Evolutionary conservation across 768 basidiomycete species (phyloP), one percentile per base, ranked within the genome.

Genomic region (Rhizopogon sp.): DNA sequence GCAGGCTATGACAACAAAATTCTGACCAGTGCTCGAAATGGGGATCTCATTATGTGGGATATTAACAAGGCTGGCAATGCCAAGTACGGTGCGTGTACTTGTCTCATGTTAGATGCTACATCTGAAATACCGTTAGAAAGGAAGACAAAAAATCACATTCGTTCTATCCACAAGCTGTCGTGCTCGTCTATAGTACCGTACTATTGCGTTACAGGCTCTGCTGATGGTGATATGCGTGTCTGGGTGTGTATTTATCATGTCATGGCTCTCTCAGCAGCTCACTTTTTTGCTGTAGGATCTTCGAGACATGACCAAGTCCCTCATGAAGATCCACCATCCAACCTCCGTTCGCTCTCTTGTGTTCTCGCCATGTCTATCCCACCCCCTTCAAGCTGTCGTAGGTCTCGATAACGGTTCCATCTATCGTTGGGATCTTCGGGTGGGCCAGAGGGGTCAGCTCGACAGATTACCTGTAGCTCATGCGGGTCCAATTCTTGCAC

Each of bases 21-120:
- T 47, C 67, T 92, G 20, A 91, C 90, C 3, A 89, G 88, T 62
- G 87, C 87, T 1, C 74, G 86, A 14, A 91, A 90, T 58, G 90
- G 90, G 1, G 90, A 91, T 52, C 78, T 92, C 39, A 87, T 90
- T 31, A 80, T 90, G 76, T 92, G 90, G 90, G 88, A 91, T 65
- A 60, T 90, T 29, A 81, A 84, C 60, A 87, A 83, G 66, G 68
- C 77, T 20, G 85, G 87, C 3, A 64, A 74, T 2, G 79, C 80
- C 41, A 91, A 90, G 71, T 88, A 81, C 61, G 88, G 89, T 91
- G 62, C 49, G 79, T 66, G 50, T 60, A 20, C 9, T 25, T 5
- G 13, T 11, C 20, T 28, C n/a, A 47, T 5, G 29, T 47, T 39
- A 14, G 14, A 10, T 17, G 52, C 56, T 54, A 9, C 42, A 49